Evolutionary conservation across 139 green algal genomes (phyloP), one percentile per base, ranked within the genome.

Genomic region (Klebsormidium nitens): DNA sequence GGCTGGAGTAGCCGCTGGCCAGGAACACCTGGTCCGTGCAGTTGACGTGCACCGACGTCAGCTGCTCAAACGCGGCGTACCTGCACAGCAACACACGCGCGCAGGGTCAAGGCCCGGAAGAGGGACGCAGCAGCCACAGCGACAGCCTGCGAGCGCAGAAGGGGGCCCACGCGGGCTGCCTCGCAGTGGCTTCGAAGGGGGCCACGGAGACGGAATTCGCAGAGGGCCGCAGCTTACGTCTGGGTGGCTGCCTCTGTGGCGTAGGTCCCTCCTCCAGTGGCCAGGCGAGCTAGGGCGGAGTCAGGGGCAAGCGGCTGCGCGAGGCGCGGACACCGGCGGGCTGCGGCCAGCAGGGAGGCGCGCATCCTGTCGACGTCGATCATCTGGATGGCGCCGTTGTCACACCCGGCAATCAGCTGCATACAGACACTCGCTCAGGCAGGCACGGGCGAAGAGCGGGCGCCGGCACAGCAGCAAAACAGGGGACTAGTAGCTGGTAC

Each of bases 11-110:
- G n/a, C 73, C 69, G 31, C 69, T 79, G 5, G 67, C 56, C 5
- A 80, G 34, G 35, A 80, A 80, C n/a, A 64, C 19, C 37, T 78
- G 39, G 34, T 78, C 67, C n/a, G 59, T 72, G 69, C 73, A 80
- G 58, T 80, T 78, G 52, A 76, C 62, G 48, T 76, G 66, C 29
- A 80, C 67, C 3, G 69, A 79, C 17, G 73, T 80, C 37, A 80
- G 73, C 57, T 78, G 59, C 61, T 70, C 57, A 58, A 80, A 80
- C 31, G 55, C 67, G 8, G 72, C 69, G 50, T 71, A 75, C 26
- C 56, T 71, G 49, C 72, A 62, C 38, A 72, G 40, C 14, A 32
- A 40, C 32, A n/a, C n/a, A n/a, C n/a, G n/a, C n/a, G n/a, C n/a
- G n/a, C n/a, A n/a, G n/a, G n/a, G n/a, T n/a, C n/a, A n/a, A n/a